phyloP scores from a whole-genome alignment of 306 rosid genomes.

The Medicago ruthenica region DNA sequence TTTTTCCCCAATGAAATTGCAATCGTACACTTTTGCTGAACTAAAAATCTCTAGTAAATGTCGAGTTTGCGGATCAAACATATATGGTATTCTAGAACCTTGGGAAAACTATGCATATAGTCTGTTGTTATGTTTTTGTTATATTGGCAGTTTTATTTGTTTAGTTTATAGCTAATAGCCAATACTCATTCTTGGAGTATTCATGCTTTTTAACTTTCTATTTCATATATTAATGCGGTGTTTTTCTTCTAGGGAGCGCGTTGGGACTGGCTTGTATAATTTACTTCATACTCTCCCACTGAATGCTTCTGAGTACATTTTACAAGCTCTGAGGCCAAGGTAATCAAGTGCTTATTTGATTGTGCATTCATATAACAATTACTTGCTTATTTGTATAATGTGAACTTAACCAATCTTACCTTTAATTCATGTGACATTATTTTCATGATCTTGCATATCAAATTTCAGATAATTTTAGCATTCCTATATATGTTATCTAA shows the following conservation, averaged over 20 bases:
- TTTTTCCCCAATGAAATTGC: neutral
- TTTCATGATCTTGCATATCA: neutral
- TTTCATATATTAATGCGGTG: neutral
- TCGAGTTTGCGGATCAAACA: neutral
- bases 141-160: neutral
- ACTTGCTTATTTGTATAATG: neutral
- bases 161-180: slow-evolving; percentile 8
- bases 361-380: neutral
- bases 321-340: slow-evolving; percentile 80
- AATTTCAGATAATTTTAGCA: neutral
- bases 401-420: neutral
- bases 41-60: neutral
- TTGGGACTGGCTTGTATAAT: slow-evolving; percentile 52
- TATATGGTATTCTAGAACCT: slow-evolving; percentile 19
- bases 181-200: slow-evolving; percentile 1
- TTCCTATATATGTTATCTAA: neutral
- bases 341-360: slow-evolving; percentile 40
- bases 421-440: neutral
- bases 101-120: neutral
- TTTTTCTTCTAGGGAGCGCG: slow-evolving; percentile 46
- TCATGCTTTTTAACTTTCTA: slow-evolving; percentile 27
- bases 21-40: slow-evolving; percentile 18
- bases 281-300: slow-evolving; percentile 60
- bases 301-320: slow-evolving; percentile 71
- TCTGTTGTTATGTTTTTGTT: slow-evolving; percentile 2